Conservation (phyloP, 106 monocot genomes). For the Dendrobium nobile region DNA sequence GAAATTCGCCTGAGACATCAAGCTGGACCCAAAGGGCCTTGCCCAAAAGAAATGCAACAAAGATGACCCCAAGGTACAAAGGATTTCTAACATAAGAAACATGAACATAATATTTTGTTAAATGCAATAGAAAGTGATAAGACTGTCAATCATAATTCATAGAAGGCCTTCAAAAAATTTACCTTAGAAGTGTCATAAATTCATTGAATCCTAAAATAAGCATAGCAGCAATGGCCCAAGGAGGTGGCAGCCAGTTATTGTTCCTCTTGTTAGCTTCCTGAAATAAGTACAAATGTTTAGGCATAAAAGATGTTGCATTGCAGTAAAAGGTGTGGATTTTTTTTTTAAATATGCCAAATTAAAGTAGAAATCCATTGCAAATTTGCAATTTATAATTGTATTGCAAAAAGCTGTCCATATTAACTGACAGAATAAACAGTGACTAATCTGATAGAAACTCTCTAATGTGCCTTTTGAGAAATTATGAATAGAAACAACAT, state of each 20-base stretch:
- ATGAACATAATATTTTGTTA: not conserved
- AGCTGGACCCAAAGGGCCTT: constrained; percentile 99
- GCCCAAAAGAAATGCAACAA: constrained; percentile 65
- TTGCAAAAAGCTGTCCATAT: not conserved
- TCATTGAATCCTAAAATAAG: constrained; percentile 90
- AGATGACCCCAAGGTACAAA: constrained; percentile 69
- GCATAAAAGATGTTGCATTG: not conserved
- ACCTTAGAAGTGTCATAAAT: constrained; percentile 91
- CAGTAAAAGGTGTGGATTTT: not conserved
- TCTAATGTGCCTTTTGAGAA: not conserved
- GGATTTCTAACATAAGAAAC: constrained; percentile 53
- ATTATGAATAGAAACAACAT: not conserved
- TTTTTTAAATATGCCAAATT: not conserved
- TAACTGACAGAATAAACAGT: not conserved
- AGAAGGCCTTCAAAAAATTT: not conserved
- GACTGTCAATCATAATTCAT: not conserved
- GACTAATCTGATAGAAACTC: not conserved
- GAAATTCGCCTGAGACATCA: constrained; percentile 73
- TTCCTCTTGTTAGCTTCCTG: constrained; percentile 90
- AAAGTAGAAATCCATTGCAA: not conserved
- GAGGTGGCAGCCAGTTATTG: constrained; percentile 94
- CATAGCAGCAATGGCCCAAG: constrained; percentile 87
- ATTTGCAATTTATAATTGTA: not conserved
- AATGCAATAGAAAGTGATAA: not conserved
- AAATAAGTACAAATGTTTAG: not conserved